Evolutionary conservation across 805 yeast species (phyloP).

Genomic region (Pichia eremophila): DNA sequence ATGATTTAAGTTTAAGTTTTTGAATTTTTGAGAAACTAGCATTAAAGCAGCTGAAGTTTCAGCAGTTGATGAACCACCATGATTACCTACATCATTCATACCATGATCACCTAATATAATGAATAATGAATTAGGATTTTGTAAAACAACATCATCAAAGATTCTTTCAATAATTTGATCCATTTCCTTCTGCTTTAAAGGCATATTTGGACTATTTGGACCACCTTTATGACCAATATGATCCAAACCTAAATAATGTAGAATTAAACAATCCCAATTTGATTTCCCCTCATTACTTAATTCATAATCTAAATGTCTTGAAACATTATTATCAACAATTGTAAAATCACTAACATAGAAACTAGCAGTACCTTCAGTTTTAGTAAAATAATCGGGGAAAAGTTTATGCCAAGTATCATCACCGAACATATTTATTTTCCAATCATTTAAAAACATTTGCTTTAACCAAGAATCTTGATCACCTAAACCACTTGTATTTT

Average conservation of each 20-base stretch:
- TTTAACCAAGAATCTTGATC: conserved; percentile 82
- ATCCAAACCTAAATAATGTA: conserved; percentile 90
- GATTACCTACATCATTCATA: conserved; percentile 92
- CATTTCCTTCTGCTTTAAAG: conserved; percentile 77
- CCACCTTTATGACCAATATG: conserved; percentile 99
- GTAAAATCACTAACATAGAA: conserved; percentile 93
- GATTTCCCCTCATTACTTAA: conserved; percentile 29
- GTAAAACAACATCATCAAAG: conserved; percentile 26
- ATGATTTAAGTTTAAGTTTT: conserved; percentile 17
- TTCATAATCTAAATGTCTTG: conserved; percentile 68
- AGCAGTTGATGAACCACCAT: conserved; percentile 90
- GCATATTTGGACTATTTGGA: conserved; percentile 72
- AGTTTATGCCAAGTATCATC: conserved; percentile 97
- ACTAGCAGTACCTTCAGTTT: conserved; percentile 80
- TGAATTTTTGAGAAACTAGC: conserved; percentile 56
- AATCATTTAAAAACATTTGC: conserved; percentile 42
- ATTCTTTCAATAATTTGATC: conserved; percentile 52
- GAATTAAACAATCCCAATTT: conserved; percentile 75
- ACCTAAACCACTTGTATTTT: conserved; percentile 53
- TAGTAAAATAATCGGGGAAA: conserved; percentile 61
- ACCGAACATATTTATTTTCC: conserved; percentile 74
- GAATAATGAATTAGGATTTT: conserved; percentile 44
- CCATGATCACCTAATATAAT: conserved; percentile 91
- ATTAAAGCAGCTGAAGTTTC: conserved; percentile 84
- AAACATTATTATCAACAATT: conserved; percentile 88